Evolutionary conservation across 495 filamentous ascomycete genomes (phyloP).

Genomic region (Aspergillus kassunensis): DNA sequence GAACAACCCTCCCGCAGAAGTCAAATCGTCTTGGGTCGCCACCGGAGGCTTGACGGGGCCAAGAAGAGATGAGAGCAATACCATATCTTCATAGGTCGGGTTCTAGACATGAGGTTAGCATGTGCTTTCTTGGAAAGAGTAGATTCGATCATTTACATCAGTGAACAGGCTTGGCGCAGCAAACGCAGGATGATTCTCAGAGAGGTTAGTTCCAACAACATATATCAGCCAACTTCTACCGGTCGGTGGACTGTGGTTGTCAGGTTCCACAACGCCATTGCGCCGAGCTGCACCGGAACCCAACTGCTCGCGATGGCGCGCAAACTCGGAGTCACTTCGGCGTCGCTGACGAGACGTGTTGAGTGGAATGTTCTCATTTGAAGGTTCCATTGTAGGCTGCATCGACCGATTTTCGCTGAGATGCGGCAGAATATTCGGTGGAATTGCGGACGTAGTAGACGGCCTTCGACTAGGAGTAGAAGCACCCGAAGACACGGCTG

Average conservation of each 20-base stretch:
- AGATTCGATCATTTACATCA: conserved; percentile 47
- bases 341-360: conserved; percentile 48
- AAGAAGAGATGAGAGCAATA: conserved; percentile 65
- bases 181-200: conserved; percentile 72
- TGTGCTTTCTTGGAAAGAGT: neutral
- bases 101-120: conserved; percentile 38
- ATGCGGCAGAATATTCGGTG: conserved; percentile 31
- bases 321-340: conserved; percentile 60
- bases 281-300: conserved; percentile 60
- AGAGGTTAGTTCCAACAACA: conserved; percentile 71
- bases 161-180: conserved; percentile 74
- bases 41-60: conserved; percentile 74
- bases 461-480: conserved; percentile 53
- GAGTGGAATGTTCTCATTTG: conserved; percentile 23
- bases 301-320: conserved; percentile 50
- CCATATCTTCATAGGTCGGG: conserved; percentile 78
- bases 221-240: conserved; percentile 76
- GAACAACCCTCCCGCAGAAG: conserved; percentile 58
- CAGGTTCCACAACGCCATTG: conserved; percentile 66
- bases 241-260: conserved; percentile 45
- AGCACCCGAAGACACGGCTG: conserved; percentile 53
- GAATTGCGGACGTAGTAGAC: conserved; percentile 49
- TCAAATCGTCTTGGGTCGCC: conserved; percentile 62
- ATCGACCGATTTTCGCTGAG: conserved; percentile 31
- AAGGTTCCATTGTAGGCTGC: conserved; percentile 30